Conservation (phyloP, 441 rosid genomes). For the Erodium trifolium region DNA sequence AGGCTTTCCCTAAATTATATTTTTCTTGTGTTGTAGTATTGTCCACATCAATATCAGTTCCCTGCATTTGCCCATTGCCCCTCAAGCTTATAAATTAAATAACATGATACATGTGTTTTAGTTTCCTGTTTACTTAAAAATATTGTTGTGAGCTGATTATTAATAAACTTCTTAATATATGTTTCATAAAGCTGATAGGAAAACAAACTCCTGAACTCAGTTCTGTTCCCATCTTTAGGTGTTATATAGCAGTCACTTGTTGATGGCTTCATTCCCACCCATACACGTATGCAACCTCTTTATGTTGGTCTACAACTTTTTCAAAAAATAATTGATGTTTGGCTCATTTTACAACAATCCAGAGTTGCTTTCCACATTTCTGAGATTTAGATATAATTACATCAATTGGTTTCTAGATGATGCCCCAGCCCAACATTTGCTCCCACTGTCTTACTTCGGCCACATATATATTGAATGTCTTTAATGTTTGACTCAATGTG, state of each 20-base stretch:
- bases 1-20: neutral
- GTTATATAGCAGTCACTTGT: neutral
- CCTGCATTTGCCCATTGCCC: neutral
- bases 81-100: neutral
- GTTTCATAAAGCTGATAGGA: slow-evolving; percentile 3
- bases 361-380: neutral
- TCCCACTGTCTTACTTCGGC: neutral
- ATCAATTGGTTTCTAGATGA: neutral
- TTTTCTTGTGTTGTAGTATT: neutral
- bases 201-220: neutral
- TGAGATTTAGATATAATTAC: neutral
- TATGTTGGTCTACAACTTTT: neutral
- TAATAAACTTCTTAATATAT: neutral
- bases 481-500: slow-evolving; percentile 8
- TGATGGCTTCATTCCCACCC: neutral
- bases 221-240: slow-evolving; percentile 3
- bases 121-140: neutral
- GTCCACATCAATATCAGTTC: neutral
- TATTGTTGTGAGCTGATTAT: neutral
- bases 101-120: neutral
- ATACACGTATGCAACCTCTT: neutral
- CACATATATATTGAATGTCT: neutral
- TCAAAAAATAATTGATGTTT: slow-evolving; percentile 10
- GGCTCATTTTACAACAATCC: slow-evolving; percentile 10
- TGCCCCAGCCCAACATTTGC: neutral